A percentile compares a stretch with the other conserved stretches of the same genome.
Evolutionary conservation across 2,329 filamentous ascomycete species (phyloP).

Genomic region (Alternaria metachromatica): DNA sequence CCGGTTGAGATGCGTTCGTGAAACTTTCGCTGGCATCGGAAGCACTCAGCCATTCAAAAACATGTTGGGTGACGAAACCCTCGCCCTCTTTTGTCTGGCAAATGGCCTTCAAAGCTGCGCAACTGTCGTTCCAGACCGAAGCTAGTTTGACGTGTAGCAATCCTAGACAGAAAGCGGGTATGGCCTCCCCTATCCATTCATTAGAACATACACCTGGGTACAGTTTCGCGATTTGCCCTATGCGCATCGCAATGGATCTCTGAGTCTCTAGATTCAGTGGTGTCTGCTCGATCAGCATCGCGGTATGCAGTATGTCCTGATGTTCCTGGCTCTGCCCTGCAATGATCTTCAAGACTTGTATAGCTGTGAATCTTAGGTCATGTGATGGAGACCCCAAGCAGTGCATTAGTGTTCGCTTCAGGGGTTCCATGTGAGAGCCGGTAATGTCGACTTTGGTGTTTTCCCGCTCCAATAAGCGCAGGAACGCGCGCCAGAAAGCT

Average conservation of each 20-base stretch:
- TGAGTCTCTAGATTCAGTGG: constrained; percentile 78
- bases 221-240: constrained; percentile 74
- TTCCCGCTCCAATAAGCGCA: constrained; percentile 70
- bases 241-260: constrained; percentile 80
- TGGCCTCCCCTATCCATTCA: constrained; percentile 71
- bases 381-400: constrained; percentile 81
- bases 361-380: constrained; percentile 72
- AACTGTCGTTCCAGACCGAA: constrained; percentile 86
- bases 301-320: constrained; percentile 64
- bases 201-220: constrained; percentile 67
- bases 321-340: constrained; percentile 56
- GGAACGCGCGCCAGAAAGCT: constrained; percentile 42
- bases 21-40: constrained; percentile 15
- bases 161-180: constrained; percentile 87
- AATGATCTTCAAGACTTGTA: constrained; percentile 73
- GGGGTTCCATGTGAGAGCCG: constrained; percentile 64
- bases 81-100: constrained; percentile 75
- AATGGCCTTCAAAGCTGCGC: constrained; percentile 76
- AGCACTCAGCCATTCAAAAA: constrained; percentile 74
- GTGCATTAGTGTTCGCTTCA: constrained; percentile 70
- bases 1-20: constrained; percentile 8
- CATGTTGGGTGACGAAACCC: constrained; percentile 71
- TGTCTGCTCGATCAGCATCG: constrained; percentile 81
- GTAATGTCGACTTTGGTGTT: constrained; percentile 58
- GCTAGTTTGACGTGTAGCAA: constrained; percentile 85